Evolutionary conservation across 2,329 filamentous ascomycete genomes (phyloP).

Genomic region (Monilinia aucupariae): DNA sequence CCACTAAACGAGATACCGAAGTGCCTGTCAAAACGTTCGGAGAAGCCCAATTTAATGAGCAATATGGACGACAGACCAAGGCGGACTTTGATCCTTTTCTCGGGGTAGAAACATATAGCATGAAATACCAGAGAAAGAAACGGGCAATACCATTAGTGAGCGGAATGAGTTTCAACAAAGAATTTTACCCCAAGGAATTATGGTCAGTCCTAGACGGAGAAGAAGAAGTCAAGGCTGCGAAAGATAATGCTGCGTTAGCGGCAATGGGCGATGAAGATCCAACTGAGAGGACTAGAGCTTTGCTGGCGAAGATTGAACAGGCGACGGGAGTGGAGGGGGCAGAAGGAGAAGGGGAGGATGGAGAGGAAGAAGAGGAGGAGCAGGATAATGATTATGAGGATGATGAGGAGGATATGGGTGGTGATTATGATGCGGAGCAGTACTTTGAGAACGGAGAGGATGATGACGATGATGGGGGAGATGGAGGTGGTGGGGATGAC

Average conservation of each 20-base stretch:
- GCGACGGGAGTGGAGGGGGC: constrained; percentile 34
- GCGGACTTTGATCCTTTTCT: constrained; percentile 55
- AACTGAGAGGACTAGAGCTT: constrained; percentile 27
- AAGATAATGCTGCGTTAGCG: constrained; percentile 33
- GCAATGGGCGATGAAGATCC: constrained; percentile 29
- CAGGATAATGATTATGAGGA: constrained; percentile 45
- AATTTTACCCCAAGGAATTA: constrained; percentile 54
- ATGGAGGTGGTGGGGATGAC: constrained; percentile 36
- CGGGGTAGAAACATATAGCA: constrained; percentile 55
- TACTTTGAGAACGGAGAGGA: constrained; percentile 58
- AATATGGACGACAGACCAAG: constrained; percentile 32
- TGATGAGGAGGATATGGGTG: constrained; percentile 54
- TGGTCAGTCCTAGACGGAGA: constrained; percentile 47
- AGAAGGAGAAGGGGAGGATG: constrained; percentile 38
- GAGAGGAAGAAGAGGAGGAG: constrained; percentile 39
- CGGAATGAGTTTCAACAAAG: constrained; percentile 48
- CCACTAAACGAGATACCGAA: constrained; percentile 34
- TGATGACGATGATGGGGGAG: constrained; percentile 43
- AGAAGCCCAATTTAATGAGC: constrained; percentile 37
- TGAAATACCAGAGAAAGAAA: constrained; percentile 52
- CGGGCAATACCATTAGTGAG: constrained; percentile 49
- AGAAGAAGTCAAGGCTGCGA: constrained; percentile 30
- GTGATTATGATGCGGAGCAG: constrained; percentile 59
- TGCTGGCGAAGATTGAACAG: constrained; percentile 27
- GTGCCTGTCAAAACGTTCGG: constrained; percentile 40